phyloP scores from a whole-genome alignment of 805 yeast species.

The Candida ortonii region DNA sequence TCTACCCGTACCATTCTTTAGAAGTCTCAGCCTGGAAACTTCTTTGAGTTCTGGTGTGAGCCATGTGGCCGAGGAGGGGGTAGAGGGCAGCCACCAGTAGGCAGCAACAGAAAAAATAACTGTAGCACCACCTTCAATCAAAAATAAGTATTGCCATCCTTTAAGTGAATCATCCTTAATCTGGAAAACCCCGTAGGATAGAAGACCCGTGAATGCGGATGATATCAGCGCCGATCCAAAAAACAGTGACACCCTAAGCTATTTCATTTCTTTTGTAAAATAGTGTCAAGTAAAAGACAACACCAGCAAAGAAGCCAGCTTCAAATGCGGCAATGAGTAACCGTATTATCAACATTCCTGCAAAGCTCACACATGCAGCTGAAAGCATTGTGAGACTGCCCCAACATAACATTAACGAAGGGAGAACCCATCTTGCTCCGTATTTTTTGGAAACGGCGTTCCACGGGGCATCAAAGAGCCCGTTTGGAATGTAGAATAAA shows the following conservation, averaged over 20 bases:
- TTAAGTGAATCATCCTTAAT: slow-evolving; percentile 7
- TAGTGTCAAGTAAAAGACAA: slow-evolving; percentile 16
- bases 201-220: slow-evolving; percentile 21
- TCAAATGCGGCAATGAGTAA: slow-evolving; percentile 41
- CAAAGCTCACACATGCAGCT: slow-evolving; percentile 39
- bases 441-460: slow-evolving; percentile 41
- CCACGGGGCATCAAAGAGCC: slow-evolving; percentile 40
- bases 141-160: slow-evolving; percentile 34
- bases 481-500: slow-evolving; percentile 41
- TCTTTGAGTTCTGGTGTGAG: slow-evolving; percentile 15
- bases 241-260: slow-evolving; percentile 13
- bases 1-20: too few relatives aligned
- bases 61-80: slow-evolving; percentile 11
- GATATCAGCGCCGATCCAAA: slow-evolving; percentile 19
- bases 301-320: slow-evolving; percentile 37
- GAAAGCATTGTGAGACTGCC: slow-evolving; percentile 40
- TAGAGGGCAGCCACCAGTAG: slow-evolving; percentile 15
- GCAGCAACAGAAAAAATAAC: slow-evolving; percentile 32
- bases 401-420: slow-evolving; percentile 41
- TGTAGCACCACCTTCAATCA: slow-evolving; percentile 32
- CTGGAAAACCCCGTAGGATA: slow-evolving; percentile 19
- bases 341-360: slow-evolving; percentile 39
- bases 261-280: slow-evolving; percentile 18
- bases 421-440: slow-evolving; percentile 36
- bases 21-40: too few relatives aligned